phyloP scores from a whole-genome alignment of 2,329 filamentous ascomycete species.

The Clonostachys chloroleuca region DNA sequence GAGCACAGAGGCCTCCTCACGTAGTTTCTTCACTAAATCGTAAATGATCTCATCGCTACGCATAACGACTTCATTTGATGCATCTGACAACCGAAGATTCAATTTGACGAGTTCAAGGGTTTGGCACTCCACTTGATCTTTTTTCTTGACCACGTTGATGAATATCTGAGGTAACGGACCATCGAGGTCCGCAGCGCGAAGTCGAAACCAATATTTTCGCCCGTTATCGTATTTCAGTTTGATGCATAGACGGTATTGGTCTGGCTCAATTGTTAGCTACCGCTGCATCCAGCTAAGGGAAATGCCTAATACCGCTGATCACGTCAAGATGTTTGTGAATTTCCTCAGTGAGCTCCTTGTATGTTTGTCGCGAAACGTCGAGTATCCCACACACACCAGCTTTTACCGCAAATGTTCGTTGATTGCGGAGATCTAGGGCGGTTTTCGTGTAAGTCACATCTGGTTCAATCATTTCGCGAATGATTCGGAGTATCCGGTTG shows the following conservation, averaged over 20 bases:
- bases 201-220: constrained; percentile 74
- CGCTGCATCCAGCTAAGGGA: no score
- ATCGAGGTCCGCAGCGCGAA: constrained; percentile 60
- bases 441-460: constrained; percentile 75
- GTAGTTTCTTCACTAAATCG: constrained; percentile 66
- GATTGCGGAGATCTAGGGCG: constrained; percentile 82
- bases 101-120: constrained; percentile 80
- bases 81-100: constrained; percentile 72
- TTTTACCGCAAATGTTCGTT: constrained; percentile 86
- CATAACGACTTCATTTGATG: constrained; percentile 77
- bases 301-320: constrained; percentile 50
- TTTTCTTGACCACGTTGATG: constrained; percentile 72
- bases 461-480: constrained; percentile 70
- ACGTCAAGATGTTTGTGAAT: constrained; percentile 66
- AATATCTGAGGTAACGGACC: constrained; percentile 61
- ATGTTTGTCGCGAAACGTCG: constrained; percentile 83
- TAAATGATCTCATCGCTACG: constrained; percentile 78
- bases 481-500: constrained; percentile 55
- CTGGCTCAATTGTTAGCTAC: constrained; percentile 1
- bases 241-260: not conserved
- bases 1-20: constrained; percentile 64
- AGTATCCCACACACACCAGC: constrained; percentile 80
- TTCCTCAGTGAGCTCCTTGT: constrained; percentile 83
- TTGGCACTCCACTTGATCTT: constrained; percentile 78
- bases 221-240: constrained; percentile 68